These are phyloP conservation scores for Nakaseomyces sp. DNA, from an alignment of 1,139 yeast species.

Conservation along the genomic window DNA sequence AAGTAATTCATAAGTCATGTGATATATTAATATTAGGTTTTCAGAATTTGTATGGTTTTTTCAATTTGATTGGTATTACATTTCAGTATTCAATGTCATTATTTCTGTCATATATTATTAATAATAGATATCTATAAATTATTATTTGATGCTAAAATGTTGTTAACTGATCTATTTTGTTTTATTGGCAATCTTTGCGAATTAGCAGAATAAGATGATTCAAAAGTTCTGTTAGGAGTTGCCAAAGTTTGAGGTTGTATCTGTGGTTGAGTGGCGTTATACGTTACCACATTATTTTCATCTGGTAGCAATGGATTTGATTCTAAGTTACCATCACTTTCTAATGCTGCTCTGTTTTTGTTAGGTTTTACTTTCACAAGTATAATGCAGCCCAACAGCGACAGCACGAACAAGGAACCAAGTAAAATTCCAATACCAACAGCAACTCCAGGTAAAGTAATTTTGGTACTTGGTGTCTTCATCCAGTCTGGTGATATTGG, in stretches of 20 bases:
- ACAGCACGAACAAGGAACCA: slow-evolving; percentile 37
- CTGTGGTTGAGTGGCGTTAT: neutral
- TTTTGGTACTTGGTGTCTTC: slow-evolving; percentile 39
- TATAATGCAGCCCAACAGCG: slow-evolving; percentile 31
- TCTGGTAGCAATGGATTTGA: neutral
- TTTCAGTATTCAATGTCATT: no score
- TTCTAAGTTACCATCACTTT: neutral
- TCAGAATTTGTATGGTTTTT: no score
- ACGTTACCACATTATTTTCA: neutral
- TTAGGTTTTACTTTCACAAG: slow-evolving; percentile 3
- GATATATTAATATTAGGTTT: no score
- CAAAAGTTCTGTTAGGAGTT: neutral
- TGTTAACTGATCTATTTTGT: slow-evolving; percentile 1
- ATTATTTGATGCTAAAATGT: neutral
- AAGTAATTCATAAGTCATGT: no score
- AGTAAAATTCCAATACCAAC: slow-evolving; percentile 56
- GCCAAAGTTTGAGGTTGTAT: neutral
- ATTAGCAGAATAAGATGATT: slow-evolving; percentile 13
- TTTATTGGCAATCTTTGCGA: slow-evolving; percentile 9
- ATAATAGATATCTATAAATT: neutral
- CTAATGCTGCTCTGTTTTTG: neutral
- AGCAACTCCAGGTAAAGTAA: slow-evolving; percentile 59
- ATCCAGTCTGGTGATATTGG: slow-evolving; percentile 65
- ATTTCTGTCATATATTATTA: no score
- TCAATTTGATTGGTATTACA: no score